Evolutionary conservation across 1,139 yeast species (phyloP).

Genomic region (Blastobotrys malaysiensis): DNA sequence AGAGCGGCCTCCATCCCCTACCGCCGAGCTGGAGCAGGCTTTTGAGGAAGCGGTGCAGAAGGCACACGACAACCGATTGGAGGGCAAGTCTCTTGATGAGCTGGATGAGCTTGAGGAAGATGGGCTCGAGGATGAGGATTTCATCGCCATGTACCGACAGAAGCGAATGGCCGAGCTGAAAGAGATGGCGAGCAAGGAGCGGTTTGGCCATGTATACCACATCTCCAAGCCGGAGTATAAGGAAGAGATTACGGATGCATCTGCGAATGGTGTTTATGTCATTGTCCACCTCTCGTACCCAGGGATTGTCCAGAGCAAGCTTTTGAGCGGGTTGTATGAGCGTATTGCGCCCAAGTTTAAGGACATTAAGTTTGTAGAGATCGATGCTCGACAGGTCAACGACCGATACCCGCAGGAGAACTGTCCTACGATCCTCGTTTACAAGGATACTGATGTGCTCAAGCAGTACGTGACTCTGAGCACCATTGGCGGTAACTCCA

Average conservation of each 20-base stretch:
- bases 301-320: constrained; percentile 66
- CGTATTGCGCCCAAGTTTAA: constrained; percentile 34
- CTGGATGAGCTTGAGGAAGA: constrained; percentile 73
- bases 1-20: constrained; percentile 83
- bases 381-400: constrained; percentile 81
- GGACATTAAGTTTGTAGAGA: constrained; percentile 89
- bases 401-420: constrained; percentile 85
- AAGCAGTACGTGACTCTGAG: constrained; percentile 76
- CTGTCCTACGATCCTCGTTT: constrained; percentile 85
- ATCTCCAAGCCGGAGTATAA: constrained; percentile 85
- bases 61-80: constrained; percentile 73
- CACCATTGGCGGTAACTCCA: constrained; percentile 78
- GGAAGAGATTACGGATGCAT: constrained; percentile 77
- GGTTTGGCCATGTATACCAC: constrained; percentile 71
- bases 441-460: constrained; percentile 66
- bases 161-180: constrained; percentile 71
- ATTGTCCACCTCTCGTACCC: constrained; percentile 72
- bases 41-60: constrained; percentile 71
- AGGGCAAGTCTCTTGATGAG: constrained; percentile 69
- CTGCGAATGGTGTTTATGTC: constrained; percentile 49
- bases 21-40: constrained; percentile 81
- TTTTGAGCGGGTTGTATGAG: constrained; percentile 51
- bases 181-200: constrained; percentile 52
- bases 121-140: constrained; percentile 66
- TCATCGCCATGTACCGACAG: constrained; percentile 64